These are phyloP conservation scores for Arctium lappa DNA, from an alignment of 129 eudicot species.

Conservation along the genomic window DNA sequence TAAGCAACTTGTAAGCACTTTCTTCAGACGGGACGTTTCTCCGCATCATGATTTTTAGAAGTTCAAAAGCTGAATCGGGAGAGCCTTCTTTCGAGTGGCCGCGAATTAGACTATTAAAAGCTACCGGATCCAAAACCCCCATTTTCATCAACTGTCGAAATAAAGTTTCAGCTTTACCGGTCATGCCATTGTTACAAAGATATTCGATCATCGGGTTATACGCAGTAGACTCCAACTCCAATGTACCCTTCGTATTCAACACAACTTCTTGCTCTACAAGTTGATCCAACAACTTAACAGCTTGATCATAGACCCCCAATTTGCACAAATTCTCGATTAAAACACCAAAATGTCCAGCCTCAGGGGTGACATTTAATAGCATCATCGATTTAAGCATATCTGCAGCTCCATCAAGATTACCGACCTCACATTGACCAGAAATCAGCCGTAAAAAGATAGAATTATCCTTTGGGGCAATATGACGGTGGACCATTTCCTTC, in stretches of 20 bases:
- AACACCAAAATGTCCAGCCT: slow-evolving; percentile 86
- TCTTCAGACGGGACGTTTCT: slow-evolving; percentile 54
- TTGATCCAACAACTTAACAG: slow-evolving; percentile 68
- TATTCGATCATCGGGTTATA: slow-evolving; percentile 76
- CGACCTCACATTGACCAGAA: slow-evolving; percentile 56
- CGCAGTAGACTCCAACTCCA: slow-evolving; percentile 60
- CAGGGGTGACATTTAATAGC: slow-evolving; percentile 61
- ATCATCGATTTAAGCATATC: slow-evolving; percentile 85
- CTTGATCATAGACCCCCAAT: slow-evolving; percentile 61
- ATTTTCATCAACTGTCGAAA: slow-evolving; percentile 77
- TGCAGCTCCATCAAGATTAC: slow-evolving; percentile 79
- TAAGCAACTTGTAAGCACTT: slow-evolving; percentile 47
- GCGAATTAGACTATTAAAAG: slow-evolving; percentile 56
- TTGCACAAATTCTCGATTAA: slow-evolving; percentile 71
- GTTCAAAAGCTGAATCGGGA: slow-evolving; percentile 70
- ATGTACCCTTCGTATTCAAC: slow-evolving; percentile 42
- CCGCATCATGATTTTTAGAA: slow-evolving; percentile 74
- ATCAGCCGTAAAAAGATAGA: slow-evolving; percentile 60
- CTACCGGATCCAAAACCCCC: slow-evolving; percentile 66
- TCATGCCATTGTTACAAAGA: slow-evolving; percentile 68
- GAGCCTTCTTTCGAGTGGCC: slow-evolving; percentile 77
- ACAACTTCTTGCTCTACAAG: slow-evolving; percentile 70
- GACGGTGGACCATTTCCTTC: slow-evolving; percentile 72
- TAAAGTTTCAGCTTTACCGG: slow-evolving; percentile 73
- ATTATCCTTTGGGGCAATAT: slow-evolving; percentile 56